phyloP scores from a whole-genome alignment of 2,329 filamentous ascomycete genomes.

The Epichloe hybrida region DNA sequence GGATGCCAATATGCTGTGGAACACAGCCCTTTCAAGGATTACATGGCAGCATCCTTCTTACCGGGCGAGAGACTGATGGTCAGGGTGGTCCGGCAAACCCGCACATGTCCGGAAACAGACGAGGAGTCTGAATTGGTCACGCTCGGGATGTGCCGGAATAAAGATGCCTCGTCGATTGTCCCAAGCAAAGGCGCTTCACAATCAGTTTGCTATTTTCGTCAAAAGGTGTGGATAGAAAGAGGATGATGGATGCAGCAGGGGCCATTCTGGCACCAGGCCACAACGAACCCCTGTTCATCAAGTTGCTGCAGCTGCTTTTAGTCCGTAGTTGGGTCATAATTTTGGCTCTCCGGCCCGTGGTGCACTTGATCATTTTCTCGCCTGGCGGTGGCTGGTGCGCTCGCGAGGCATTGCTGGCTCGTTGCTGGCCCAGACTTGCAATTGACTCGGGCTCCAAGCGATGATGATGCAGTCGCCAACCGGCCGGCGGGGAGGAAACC shows the following conservation, averaged over 20 bases:
- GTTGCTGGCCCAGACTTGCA: not conserved
- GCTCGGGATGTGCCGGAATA: not conserved
- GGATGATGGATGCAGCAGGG: not conserved
- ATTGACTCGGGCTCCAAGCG: not conserved
- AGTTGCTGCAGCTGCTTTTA: not conserved
- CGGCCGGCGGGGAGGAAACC: not conserved
- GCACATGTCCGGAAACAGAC: not conserved
- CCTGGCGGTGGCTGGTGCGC: not conserved
- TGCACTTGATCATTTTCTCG: not conserved
- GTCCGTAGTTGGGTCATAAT: not conserved
- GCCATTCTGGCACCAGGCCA: not conserved
- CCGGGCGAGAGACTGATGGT: not conserved
- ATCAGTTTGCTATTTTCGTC: not conserved
- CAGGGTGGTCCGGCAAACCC: not conserved
- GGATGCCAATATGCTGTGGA: conserved; percentile 1
- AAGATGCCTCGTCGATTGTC: not conserved
- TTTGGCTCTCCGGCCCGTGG: not conserved
- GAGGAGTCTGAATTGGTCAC: not conserved
- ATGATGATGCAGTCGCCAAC: not conserved
- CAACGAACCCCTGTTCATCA: not conserved
- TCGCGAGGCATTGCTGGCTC: not conserved
- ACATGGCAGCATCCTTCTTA: not conserved
- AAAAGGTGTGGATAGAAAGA: not conserved
- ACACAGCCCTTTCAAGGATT: not conserved
- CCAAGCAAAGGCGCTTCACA: not conserved